Percentiles rank a stretch among this genome's conserved stretches.
These are phyloP conservation scores for Gastrodia elata DNA, from an alignment of 106 monocot genomes.

Conservation along the genomic window DNA sequence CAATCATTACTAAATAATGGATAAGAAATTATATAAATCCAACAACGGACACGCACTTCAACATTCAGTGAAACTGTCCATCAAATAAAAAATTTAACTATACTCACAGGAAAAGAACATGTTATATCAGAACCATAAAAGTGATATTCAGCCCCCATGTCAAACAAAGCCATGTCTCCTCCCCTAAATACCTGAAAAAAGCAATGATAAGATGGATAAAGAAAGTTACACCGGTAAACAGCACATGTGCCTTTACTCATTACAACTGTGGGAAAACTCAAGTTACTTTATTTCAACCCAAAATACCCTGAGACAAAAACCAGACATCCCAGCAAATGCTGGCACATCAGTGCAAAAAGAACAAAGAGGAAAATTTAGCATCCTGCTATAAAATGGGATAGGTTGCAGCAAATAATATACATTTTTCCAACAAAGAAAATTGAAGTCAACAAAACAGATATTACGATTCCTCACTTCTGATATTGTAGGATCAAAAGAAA, in stretches of 20 bases:
- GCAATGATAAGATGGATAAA: neutral
- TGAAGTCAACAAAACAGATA: neutral
- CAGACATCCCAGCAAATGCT: neutral
- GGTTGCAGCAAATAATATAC: neutral
- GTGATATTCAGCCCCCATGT: constrained; percentile 98
- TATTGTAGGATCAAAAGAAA: neutral
- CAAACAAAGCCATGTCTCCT: constrained; percentile 88
- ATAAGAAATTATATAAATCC: neutral
- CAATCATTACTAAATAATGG: neutral
- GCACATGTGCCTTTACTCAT: neutral
- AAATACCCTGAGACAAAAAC: neutral
- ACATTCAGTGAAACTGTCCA: neutral
- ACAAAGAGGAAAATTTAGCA: neutral
- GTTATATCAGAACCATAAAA: constrained; percentile 99
- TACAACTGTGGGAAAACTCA: neutral
- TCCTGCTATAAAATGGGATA: neutral
- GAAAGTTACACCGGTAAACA: neutral
- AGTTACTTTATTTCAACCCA: neutral
- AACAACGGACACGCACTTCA: neutral
- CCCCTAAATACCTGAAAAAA: constrained; percentile 47
- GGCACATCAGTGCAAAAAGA: neutral
- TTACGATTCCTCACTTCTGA: neutral
- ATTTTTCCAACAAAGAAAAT: neutral
- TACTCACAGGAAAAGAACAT: constrained; percentile 94
- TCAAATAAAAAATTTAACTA: neutral